phyloP scores from a whole-genome alignment of 495 filamentous ascomycete species.

The Penicillium longicatenatum region DNA sequence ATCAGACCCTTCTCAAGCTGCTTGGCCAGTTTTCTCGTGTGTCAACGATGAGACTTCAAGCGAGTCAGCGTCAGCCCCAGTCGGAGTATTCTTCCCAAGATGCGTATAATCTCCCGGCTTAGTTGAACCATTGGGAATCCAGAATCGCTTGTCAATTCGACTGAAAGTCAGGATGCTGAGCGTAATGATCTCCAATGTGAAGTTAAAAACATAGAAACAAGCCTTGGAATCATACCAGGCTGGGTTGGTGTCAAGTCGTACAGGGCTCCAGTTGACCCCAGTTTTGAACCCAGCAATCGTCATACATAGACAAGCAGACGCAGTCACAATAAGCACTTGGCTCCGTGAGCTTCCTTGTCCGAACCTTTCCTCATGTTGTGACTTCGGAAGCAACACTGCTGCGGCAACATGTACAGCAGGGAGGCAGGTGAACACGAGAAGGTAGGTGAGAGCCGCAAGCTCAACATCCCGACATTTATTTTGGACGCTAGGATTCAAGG shows the following conservation, averaged over 20 bases:
- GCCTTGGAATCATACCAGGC: constrained; percentile 68
- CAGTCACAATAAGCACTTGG: constrained; percentile 65
- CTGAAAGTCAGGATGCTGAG: constrained; percentile 62
- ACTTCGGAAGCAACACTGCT: constrained; percentile 52
- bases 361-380: constrained; percentile 61
- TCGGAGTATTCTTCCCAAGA: not conserved
- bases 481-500: constrained; percentile 52
- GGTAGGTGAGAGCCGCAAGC: constrained; percentile 66
- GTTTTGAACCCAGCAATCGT: constrained; percentile 72
- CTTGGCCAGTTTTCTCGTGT: not conserved
- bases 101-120: not conserved
- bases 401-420: constrained; percentile 63
- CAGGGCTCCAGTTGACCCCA: constrained; percentile 55
- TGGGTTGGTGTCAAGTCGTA: constrained; percentile 54
- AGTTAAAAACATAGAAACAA: constrained; percentile 81
- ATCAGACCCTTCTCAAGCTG: not conserved
- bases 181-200: constrained; percentile 69
- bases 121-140: constrained; percentile 47
- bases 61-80: not conserved
- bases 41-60: not conserved
- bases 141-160: constrained; percentile 73
- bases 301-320: constrained; percentile 56
- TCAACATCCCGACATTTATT: constrained; percentile 62
- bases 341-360: constrained; percentile 65
- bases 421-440: constrained; percentile 71